Conservation (phyloP, 495 filamentous ascomycete species). For the Hypomontagnella submonticulosa region DNA sequence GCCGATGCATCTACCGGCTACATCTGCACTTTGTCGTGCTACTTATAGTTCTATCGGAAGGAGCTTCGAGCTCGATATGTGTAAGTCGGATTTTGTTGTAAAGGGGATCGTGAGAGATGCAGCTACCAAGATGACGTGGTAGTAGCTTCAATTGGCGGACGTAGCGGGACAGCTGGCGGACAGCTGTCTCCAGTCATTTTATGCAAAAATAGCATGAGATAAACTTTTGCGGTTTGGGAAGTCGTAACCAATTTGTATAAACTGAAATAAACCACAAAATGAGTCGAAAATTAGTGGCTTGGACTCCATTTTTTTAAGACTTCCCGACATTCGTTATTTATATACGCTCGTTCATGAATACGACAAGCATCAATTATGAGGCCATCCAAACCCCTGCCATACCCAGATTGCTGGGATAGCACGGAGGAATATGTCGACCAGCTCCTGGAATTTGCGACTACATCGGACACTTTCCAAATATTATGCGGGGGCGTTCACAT, state of each 20-base stretch:
- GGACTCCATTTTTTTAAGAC: not conserved
- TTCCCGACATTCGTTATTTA: not conserved
- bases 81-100: slow-evolving; percentile 7
- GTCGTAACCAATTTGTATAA: too few relatives aligned
- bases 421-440: slow-evolving; percentile 79
- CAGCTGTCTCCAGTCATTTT: slow-evolving; percentile 5
- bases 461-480: slow-evolving; percentile 81
- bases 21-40: slow-evolving; percentile 33
- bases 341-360: slow-evolving; percentile 15
- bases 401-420: slow-evolving; percentile 56
- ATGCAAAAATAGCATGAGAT: too few relatives aligned
- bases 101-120: slow-evolving; percentile 15
- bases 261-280: not conserved
- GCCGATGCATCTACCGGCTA: slow-evolving; percentile 46
- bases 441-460: slow-evolving; percentile 78
- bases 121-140: slow-evolving; percentile 39
- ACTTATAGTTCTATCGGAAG: not conserved
- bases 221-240: too few relatives aligned
- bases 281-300: not conserved
- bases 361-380: slow-evolving; percentile 40
- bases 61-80: slow-evolving; percentile 1
- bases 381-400: slow-evolving; percentile 56
- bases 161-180: slow-evolving; percentile 10
- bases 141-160: slow-evolving; percentile 7
- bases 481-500: slow-evolving; percentile 95